Base-by-base conservation (phyloP, 768 basidiomycete genomes). In the Hericium alpestre region DNA sequence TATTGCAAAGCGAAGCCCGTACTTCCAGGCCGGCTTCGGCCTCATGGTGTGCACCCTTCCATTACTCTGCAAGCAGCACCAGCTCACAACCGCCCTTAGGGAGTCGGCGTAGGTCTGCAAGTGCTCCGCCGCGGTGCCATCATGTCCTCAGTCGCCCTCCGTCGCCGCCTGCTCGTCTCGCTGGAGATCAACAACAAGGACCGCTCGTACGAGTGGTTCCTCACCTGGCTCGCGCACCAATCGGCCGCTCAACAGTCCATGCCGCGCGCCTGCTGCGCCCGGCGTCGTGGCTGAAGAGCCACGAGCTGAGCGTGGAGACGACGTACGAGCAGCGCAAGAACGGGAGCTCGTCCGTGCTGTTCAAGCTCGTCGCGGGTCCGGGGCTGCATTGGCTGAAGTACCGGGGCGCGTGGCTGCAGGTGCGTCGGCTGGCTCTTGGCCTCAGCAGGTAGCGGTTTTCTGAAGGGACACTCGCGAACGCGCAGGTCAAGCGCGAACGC, bases 101-200 rank as follows among this genome's bases (percentile, higher is more conserved):
- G 92, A n/a, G 76, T 98, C 48, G 92, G 93, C 15, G 90, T 94
- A 22, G 90, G 83, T 48, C 73, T 94, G 1, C 86, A 88, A 10
- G 75, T 79, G 37, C 77, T 94, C 51, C 81, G 93, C 37, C 80
- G 87, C 69, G 81, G 83, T 53, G 65, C 83, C 8, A 76, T 85
- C 6, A 71, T 89, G 18, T 87, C 83, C 25, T 79, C 87, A 5
- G 82, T 79, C 7, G 79, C 89, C 41, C 82, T 94, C 54, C 91
- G 87, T 51, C 79, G 96, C 37, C 83, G 95, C 41, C 79, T 99
- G 76, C 84, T 98, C 54, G 93, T 98, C 39, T 86, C 92, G 13
- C 80, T 98, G 54, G 96, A 99, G 73, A 92, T 99, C 63, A 92
- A 90, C 59, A 95, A 93, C 67, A 93, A 92, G 66, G 96, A 99